These are phyloP conservation scores for Leccinum subgranulosum DNA, from an alignment of 768 basidiomycete species.

Conservation along the genomic window DNA sequence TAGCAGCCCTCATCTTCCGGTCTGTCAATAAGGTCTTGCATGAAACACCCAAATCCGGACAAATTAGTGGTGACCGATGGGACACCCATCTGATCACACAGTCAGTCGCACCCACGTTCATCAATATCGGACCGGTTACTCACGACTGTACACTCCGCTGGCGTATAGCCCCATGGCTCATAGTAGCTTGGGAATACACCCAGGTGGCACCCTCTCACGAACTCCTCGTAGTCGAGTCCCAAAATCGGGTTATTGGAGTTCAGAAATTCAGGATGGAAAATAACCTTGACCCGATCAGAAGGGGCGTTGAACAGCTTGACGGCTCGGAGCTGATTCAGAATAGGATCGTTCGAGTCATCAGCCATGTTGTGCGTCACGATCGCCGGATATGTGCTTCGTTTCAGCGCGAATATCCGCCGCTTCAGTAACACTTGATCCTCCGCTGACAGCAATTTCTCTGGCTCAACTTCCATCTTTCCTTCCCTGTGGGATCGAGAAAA, in stretches of 20 bases:
- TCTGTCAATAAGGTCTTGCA: conserved; percentile 95
- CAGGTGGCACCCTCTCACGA: conserved; percentile 95
- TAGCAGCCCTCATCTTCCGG: conserved; percentile 96
- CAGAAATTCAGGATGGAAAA: conserved; percentile 98
- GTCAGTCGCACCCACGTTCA: conserved; percentile 8
- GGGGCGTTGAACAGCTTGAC: conserved; percentile 89
- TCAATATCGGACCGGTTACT: conserved; percentile 27
- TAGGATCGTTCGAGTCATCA: conserved; percentile 89
- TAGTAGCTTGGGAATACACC: conserved; percentile 99
- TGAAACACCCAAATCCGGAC: conserved; percentile 97
- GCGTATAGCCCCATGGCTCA: conserved; percentile 95
- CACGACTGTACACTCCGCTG: conserved; percentile 98
- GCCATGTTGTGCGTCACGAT: conserved; percentile 99
- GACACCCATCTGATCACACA: conserved; percentile 79
- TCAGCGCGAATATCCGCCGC: conserved; percentile 93
- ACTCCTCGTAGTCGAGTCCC: conserved; percentile 98
- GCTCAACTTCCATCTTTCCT: conserved; percentile 67
- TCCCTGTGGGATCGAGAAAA: conserved; percentile 43
- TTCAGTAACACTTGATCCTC: conserved; percentile 96
- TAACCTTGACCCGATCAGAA: conserved; percentile 92
- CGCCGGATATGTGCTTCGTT: conserved; percentile 91
- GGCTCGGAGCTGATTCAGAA: conserved; percentile 90
- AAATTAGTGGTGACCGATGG: conserved; percentile 97
- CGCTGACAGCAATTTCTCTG: conserved; percentile 75
- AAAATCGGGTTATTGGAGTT: conserved; percentile 98